These are phyloP conservation scores for Pseudogymnoascus destructans DNA, from an alignment of 2,329 filamentous ascomycete species.

Conservation along the genomic window DNA sequence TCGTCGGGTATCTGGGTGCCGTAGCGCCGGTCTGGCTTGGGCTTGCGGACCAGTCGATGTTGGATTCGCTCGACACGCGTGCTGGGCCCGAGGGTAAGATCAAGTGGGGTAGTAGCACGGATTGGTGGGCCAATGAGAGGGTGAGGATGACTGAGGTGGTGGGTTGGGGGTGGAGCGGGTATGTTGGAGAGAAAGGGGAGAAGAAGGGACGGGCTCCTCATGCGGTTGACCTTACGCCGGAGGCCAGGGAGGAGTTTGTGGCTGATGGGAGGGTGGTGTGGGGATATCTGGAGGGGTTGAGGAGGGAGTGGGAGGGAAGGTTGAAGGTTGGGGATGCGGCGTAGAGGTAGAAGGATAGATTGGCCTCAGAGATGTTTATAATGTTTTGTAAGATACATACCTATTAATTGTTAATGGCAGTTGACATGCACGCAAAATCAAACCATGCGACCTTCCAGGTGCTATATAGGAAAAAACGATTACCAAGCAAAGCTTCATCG, in stretches of 20 bases:
- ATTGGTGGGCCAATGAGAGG: slow-evolving; percentile 41
- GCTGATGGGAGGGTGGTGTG: slow-evolving; percentile 47
- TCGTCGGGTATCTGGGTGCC: slow-evolving; percentile 65
- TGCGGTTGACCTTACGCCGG: slow-evolving; percentile 44
- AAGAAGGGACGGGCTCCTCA: slow-evolving; percentile 46
- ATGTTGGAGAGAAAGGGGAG: slow-evolving; percentile 37
- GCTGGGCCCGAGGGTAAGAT: slow-evolving; percentile 40
- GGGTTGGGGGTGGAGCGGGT: slow-evolving; percentile 67
- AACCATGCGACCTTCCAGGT: no score
- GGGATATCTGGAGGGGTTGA: slow-evolving; percentile 58
- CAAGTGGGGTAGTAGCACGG: slow-evolving; percentile 70
- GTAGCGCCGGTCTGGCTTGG: slow-evolving; percentile 66
- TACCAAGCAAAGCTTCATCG: no score
- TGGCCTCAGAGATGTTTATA: not conserved
- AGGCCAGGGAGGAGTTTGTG: slow-evolving; percentile 49
- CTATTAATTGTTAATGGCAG: not conserved
- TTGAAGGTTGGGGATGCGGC: slow-evolving; percentile 16
- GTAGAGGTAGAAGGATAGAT: slow-evolving; percentile 13
- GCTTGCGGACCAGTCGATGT: slow-evolving; percentile 48
- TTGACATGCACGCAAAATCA: not conserved
- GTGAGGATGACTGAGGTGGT: slow-evolving; percentile 72
- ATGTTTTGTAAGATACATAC: not conserved
- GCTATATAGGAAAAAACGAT: no score
- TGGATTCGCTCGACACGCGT: slow-evolving; percentile 40
- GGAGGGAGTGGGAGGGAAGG: slow-evolving; percentile 49